Evolutionary conservation across 2,329 filamentous ascomycete genomes (phyloP).

Genomic region (Grosmannia penicillata): DNA sequence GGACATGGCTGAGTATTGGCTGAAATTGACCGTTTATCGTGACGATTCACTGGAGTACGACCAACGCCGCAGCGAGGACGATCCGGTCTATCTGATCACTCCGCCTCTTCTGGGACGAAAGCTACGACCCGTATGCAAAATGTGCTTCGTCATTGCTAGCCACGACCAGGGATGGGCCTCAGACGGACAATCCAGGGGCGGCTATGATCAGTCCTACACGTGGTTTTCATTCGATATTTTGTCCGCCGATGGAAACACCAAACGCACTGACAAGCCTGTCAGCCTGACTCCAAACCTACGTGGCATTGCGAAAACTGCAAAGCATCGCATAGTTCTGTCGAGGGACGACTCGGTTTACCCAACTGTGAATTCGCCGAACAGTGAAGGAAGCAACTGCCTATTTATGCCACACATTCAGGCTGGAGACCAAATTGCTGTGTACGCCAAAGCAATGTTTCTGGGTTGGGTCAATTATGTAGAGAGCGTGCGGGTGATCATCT

Average conservation of each 20-base stretch:
- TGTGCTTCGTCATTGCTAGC: not conserved
- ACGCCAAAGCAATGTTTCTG: not conserved
- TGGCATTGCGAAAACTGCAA: not conserved
- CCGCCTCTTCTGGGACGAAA: not conserved
- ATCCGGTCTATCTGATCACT: not conserved
- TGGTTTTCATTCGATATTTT: not conserved
- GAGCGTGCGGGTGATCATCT: not conserved
- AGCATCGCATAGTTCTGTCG: not conserved
- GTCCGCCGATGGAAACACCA: not conserved
- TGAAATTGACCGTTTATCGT: not conserved
- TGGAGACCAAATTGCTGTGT: not conserved
- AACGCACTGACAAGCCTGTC: not conserved
- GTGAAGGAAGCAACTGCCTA: too few relatives aligned
- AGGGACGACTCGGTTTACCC: not conserved
- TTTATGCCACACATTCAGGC: not conserved
- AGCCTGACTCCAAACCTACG: not conserved
- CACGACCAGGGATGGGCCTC: not conserved
- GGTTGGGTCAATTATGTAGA: not conserved
- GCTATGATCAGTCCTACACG: not conserved
- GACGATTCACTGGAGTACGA: not conserved
- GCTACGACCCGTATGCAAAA: not conserved
- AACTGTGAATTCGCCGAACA: too few relatives aligned
- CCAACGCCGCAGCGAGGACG: not conserved
- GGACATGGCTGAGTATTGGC: not conserved
- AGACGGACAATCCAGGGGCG: not conserved